Percentiles rank a stretch among this genome's conserved stretches.
Evolutionary conservation across 768 basidiomycete genomes (phyloP).

Genomic region (Pisolithus sp.): DNA sequence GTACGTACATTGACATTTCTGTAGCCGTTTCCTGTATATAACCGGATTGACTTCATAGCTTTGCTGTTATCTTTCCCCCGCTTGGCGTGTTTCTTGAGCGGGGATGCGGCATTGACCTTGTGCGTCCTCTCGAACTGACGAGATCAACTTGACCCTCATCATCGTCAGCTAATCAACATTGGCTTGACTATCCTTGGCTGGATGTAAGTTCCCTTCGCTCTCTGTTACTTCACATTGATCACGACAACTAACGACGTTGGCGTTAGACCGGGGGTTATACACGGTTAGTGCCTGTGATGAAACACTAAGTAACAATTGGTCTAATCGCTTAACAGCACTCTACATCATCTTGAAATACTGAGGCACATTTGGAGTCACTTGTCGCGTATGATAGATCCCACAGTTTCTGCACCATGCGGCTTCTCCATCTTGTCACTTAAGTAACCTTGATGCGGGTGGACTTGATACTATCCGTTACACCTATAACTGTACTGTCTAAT

Average conservation of each 20-base stretch:
- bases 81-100: conserved; percentile 85
- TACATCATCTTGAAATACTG: conserved; percentile 79
- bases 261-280: conserved; percentile 69
- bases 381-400: too few relatives aligned
- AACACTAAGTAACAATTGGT: conserved; percentile 9
- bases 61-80: conserved; percentile 74
- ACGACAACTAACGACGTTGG: conserved; percentile 5
- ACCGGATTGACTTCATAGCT: conserved; percentile 26
- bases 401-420: too few relatives aligned
- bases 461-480: background rate
- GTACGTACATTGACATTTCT: conserved; percentile 17
- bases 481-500: conserved; percentile 1
- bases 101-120: conserved; percentile 73
- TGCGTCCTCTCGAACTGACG: conserved; percentile 30
- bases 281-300: conserved; percentile 34
- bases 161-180: conserved; percentile 60
- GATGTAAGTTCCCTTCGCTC: conserved; percentile 43
- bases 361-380: background rate
- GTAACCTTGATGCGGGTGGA: background rate
- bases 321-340: conserved; percentile 42
- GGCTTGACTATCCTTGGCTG: conserved; percentile 73
- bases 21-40: background rate
- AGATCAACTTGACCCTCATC: conserved; percentile 10
- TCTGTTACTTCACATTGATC: background rate
- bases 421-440: too few relatives aligned